These are phyloP conservation scores for Ceratocystis lukuohia DNA, from an alignment of 2,329 filamentous ascomycete species.

Conservation along the genomic window DNA sequence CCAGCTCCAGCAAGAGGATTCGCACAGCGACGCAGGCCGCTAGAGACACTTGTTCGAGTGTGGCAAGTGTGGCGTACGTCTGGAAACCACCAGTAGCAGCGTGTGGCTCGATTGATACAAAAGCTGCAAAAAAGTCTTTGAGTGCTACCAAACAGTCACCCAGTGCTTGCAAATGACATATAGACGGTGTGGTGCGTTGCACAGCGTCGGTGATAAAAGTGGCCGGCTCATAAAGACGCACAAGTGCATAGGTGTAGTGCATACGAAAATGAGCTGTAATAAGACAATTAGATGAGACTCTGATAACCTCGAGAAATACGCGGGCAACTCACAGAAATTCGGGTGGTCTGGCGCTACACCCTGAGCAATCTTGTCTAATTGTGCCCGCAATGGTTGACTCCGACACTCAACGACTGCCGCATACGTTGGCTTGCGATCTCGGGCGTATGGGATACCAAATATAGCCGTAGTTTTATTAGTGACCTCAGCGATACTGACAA, in stretches of 20 bases:
- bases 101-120: constrained; percentile 24
- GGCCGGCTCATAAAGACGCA: constrained; percentile 30
- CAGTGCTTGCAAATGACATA: constrained; percentile 27
- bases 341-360: constrained; percentile 15
- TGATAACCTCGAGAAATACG: too few species aligned
- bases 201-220: constrained; percentile 25
- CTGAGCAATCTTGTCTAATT: constrained; percentile 18
- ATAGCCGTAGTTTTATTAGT: constrained; percentile 18
- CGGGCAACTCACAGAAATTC: constrained; percentile 9
- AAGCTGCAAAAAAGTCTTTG: constrained; percentile 26
- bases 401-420: constrained; percentile 15
- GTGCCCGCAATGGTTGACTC: constrained; percentile 12
- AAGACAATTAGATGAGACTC: background rate
- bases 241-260: constrained; percentile 28
- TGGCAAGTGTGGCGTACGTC: constrained; percentile 18
- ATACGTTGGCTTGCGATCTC: constrained; percentile 18
- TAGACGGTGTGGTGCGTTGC: constrained; percentile 23
- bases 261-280: constrained; percentile 23
- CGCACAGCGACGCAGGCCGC: constrained; percentile 18
- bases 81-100: constrained; percentile 19
- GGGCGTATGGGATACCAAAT: constrained; percentile 18
- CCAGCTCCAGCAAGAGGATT: constrained; percentile 20
- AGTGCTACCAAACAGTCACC: constrained; percentile 28
- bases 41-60: constrained; percentile 17
- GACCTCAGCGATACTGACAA: constrained; percentile 17